A percentile compares a stretch with the other conserved stretches of the same genome.
phyloP scores from a whole-genome alignment of 306 rosid genomes.

The Nissolia schottii region DNA sequence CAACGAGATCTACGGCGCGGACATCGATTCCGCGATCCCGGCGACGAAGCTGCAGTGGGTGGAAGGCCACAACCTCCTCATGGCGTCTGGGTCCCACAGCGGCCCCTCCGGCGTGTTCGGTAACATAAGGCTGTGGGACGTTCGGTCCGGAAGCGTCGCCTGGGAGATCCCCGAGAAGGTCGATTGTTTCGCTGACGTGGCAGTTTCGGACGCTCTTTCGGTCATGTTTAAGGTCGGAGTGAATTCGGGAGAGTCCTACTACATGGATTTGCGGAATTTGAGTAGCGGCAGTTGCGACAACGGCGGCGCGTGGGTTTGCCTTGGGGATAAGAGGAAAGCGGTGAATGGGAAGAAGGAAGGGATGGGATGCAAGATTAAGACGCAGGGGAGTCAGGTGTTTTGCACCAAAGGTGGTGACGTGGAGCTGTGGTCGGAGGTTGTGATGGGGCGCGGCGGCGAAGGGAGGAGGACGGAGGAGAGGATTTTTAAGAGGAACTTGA shows the following conservation, averaged over 20 bases:
- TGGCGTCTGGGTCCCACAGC: conserved; percentile 95
- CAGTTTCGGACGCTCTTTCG: conserved; percentile 55
- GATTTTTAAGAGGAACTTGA: conserved; percentile 67
- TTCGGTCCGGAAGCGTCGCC: conserved; percentile 53
- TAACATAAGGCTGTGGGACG: conserved; percentile 74
- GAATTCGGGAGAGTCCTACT: conserved; percentile 60
- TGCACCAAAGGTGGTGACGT: conserved; percentile 71
- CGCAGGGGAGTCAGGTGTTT: conserved; percentile 78
- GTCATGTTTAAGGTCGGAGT: conserved; percentile 85
- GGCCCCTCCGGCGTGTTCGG: conserved; percentile 89
- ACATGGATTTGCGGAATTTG: conserved; percentile 59
- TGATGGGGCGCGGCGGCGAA: conserved; percentile 38
- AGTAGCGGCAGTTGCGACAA: conserved; percentile 18
- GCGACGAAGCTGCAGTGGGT: conserved; percentile 82
- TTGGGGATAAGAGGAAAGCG: conserved; percentile 54
- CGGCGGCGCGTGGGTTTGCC: conserved; percentile 61
- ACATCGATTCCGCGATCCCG: conserved; percentile 80
- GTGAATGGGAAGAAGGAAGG: conserved; percentile 79
- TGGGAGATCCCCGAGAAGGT: conserved; percentile 71
- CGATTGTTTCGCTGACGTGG: conserved; percentile 82
- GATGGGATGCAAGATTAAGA: conserved; percentile 66
- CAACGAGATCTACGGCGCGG: conserved; percentile 78
- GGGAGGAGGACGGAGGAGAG: conserved; percentile 31
- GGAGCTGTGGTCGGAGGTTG: conserved; percentile 84
- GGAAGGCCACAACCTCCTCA: conserved; percentile 43